Evolutionary conservation across 257 asterid genomes (phyloP).

Genomic region (Solanum bulbocastanum): DNA sequence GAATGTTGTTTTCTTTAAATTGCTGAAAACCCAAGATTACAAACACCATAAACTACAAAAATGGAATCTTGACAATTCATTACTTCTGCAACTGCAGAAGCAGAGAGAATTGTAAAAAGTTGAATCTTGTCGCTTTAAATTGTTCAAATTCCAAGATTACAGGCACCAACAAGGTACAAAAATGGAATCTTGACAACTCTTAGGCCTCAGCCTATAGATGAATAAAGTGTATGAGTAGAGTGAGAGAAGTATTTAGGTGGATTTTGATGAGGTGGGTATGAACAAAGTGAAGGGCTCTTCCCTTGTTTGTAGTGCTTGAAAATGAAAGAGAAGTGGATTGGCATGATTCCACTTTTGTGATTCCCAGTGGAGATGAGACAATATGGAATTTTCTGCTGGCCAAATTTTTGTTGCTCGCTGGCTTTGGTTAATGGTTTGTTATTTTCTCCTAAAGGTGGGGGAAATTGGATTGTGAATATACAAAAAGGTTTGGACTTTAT

Average conservation of each 20-base stretch:
- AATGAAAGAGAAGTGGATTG: neutral
- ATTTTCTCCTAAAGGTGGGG: neutral
- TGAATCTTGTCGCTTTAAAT: neutral
- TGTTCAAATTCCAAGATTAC: neutral
- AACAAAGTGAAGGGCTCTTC: neutral
- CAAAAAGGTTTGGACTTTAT: neutral
- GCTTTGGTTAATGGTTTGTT: neutral
- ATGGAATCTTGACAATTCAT: neutral
- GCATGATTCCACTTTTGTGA: constrained; percentile 14
- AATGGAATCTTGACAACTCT: neutral
- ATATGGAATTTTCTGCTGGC: neutral
- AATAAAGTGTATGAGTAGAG: neutral
- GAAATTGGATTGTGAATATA: neutral
- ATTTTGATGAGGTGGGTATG: neutral
- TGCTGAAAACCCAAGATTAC: neutral
- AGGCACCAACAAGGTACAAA: neutral
- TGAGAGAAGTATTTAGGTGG: neutral
- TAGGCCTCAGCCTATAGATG: neutral
- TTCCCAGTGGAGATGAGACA: constrained; percentile 12
- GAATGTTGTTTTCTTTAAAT: neutral
- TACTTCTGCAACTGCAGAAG: neutral
- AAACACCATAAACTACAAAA: neutral
- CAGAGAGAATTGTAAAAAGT: constrained; percentile 5
- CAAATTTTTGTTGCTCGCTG: neutral
- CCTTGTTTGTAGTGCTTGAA: neutral